Percentiles rank a stretch among this genome's conserved stretches.
Conservation (phyloP, 495 filamentous ascomycete species). For the Tuber borchii region DNA sequence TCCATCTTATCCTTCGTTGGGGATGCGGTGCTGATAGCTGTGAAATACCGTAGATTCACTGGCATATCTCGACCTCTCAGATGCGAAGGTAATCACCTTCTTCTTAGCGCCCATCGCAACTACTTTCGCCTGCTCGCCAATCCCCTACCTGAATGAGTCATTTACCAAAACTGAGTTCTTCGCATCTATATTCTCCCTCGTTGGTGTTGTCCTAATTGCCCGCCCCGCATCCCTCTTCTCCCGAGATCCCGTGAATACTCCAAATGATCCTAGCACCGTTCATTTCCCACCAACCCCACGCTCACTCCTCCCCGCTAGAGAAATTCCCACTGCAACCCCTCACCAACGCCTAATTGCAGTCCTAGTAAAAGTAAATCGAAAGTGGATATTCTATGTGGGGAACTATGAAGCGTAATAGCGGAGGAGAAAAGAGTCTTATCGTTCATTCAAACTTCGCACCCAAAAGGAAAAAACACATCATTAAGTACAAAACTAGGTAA, state of each 20-base stretch:
- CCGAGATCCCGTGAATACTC: slow-evolving; percentile 35
- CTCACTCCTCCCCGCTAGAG: slow-evolving; percentile 41
- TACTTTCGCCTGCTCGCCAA: slow-evolving; percentile 72
- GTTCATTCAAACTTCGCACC: no score
- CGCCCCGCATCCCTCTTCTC: slow-evolving; percentile 59
- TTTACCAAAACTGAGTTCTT: no score
- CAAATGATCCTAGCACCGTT: slow-evolving; percentile 36
- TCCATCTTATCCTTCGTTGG: no score
- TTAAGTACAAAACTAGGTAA: no score
- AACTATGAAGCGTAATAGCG: no score
- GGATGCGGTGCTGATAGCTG: no score
- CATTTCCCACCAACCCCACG: slow-evolving; percentile 29
- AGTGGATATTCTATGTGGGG: no score
- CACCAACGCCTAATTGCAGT: slow-evolving; percentile 68
- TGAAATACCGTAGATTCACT: slow-evolving; percentile 67
- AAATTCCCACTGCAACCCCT: slow-evolving; percentile 47
- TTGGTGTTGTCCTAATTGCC: slow-evolving; percentile 80
- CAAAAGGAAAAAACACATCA: no score
- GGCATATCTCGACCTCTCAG: slow-evolving; percentile 77
- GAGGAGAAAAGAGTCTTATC: no score
- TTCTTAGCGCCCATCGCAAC: slow-evolving; percentile 77
- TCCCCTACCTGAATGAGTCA: slow-evolving; percentile 62
- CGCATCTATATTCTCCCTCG: slow-evolving; percentile 66
- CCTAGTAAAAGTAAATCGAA: no score
- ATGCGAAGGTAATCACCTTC: slow-evolving; percentile 88